Evolutionary conservation across 495 filamentous ascomycete species (phyloP), one percentile per base, ranked within the genome.

Genomic region (Talaromyces trachyspermus): DNA sequence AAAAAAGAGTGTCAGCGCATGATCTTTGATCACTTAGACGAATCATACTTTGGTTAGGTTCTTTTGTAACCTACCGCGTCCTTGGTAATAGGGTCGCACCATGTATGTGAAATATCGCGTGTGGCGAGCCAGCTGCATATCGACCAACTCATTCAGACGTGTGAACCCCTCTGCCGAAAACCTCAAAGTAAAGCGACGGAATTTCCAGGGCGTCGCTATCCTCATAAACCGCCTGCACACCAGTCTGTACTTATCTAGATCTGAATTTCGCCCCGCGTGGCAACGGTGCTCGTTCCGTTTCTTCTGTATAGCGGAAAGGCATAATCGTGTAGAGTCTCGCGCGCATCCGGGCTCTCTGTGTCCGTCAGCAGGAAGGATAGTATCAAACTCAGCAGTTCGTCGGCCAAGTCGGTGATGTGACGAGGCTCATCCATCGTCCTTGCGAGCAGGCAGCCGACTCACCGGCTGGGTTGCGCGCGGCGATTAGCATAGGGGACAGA

Each of bases 41-140:
- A n/a, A n/a, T n/a, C n/a, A n/a, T n/a, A n/a, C n/a, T n/a, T n/a
- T n/a, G n/a, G n/a, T n/a, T n/a, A n/a, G n/a, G n/a, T n/a, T n/a
- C n/a, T n/a, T n/a, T n/a, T n/a, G n/a, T n/a, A n/a, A n/a, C 48
- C 10, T 73, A 72, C 65, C 63, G 58, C 58, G 64, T 62, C 66
- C 68, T 57, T 69, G 62, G 64, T 85, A 85, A 60, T 84, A 84
- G 45, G 75, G 80, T 55, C 81, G 81, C 58, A 86, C 77, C 64
- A 86, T 75, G 59, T 87, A 87, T 54, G 78, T 82, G 59, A 87
- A 79, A 56, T 81, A 77, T 60, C 72, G 78, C 39, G 84, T 80
- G 64, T 81, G 73, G 50, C 65, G 69, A 27, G 78, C 75, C 15
- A 83, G 68, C 56, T 81, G 74, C 68, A 70, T 73, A 44, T 58